Base-by-base conservation (phyloP, 176 grass and related monocot genomes). In the Avena sativa region DNA sequence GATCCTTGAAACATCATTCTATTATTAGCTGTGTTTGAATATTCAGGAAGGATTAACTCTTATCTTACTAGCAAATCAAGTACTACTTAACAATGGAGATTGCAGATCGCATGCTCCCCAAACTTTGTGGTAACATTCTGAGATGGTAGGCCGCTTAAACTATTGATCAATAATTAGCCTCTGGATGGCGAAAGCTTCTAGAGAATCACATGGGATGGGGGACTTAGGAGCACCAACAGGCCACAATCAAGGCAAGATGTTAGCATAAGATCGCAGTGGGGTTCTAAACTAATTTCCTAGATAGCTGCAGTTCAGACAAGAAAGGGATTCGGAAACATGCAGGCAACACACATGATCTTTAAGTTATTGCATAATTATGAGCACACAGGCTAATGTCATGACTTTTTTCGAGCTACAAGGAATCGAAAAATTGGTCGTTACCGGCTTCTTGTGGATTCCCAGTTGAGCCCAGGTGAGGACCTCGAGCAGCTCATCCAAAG, bases 391-490 rank as follows among this genome's bases (percentile, higher is more conserved):
- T 64, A 71, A 21, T 81, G 21, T 44, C 63, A 53, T 48, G 69
- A 74, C 84, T 73, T 51, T 69, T 69, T 62, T 80, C 46, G 46
- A 80, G 44, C 70, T 79, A 84, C 59, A 65, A 85, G 73, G 83
- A 40, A 85, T 76, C 84, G 17, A 70, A 70, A 76, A 71, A 71
- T 61, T 76, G 83, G 84, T 62, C 47, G 5, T 86, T 91, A 98
- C 95, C 79, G 95, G 95, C 72, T 98, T 98, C 83, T 95, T 95
- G 83, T 98, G 95, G 89, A 98, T 98, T 53, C 95, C 95, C 20
- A 98, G 83, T 86, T 98, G 95, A 19, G 91, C 95, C 95, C 95
- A 98, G 7, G 95, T 98, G 81, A 93, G 93, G 66, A 95, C 88
- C 86, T 95, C 93, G 12, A 98, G 91, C 53, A 98, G 88, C 83